These are phyloP conservation scores for Geotrichum citri-aurantii DNA, from an alignment of 1,139 yeast genomes.

Conservation along the genomic window DNA sequence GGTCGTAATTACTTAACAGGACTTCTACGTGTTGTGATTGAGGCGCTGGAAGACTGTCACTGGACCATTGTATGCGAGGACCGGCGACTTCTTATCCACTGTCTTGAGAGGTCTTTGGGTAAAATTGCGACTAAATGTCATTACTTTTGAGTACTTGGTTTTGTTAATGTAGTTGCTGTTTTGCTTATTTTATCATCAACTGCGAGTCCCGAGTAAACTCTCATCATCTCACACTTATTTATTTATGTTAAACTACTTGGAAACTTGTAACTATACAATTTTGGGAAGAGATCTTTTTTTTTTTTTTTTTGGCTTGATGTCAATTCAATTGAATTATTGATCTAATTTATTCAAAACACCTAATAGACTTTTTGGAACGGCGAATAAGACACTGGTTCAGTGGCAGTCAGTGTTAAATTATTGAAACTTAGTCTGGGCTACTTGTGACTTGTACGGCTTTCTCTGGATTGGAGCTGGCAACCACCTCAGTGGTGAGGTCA, in stretches of 20 bases:
- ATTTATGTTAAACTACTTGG: neutral
- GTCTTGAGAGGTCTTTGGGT: conserved; percentile 34
- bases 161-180: neutral
- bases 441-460: no score
- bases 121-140: conserved; percentile 26
- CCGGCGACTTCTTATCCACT: conserved; percentile 30
- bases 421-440: no score
- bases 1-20: conserved; percentile 31
- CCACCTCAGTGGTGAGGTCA: no score
- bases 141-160: conserved; percentile 15
- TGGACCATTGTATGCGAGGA: conserved; percentile 34
- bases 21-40: conserved; percentile 30
- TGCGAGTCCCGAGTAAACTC: neutral
- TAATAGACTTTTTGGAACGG: no score
- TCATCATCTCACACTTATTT: neutral
- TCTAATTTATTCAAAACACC: no score
- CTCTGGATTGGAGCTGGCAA: no score
- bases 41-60: conserved; percentile 26
- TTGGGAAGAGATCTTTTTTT: neutral
- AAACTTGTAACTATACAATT: neutral
- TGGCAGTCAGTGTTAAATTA: no score
- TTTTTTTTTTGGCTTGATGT: no score
- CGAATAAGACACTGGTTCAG: no score
- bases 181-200: neutral
- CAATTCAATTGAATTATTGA: no score